phyloP scores from a whole-genome alignment of 2,329 filamentous ascomycete genomes.

The Sphaerostilbella broomeana region DNA sequence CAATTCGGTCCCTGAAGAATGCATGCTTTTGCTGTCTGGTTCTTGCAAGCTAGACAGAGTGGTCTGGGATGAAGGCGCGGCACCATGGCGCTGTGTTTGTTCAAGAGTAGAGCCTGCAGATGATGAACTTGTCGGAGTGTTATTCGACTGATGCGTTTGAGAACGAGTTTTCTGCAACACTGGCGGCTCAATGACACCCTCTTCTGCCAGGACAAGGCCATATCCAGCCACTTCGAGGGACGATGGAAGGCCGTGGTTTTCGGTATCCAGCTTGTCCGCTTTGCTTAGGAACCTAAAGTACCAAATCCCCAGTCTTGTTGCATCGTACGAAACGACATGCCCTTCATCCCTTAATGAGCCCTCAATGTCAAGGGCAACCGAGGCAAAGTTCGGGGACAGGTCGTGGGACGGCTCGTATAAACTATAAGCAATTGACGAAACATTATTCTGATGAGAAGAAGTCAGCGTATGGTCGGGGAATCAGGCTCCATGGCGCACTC shows the following conservation, averaged over 20 bases:
- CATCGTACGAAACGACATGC: slow-evolving; percentile 47
- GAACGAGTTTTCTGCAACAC: slow-evolving; percentile 40
- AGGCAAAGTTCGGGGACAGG: slow-evolving; percentile 37
- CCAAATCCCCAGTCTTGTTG: slow-evolving; percentile 45
- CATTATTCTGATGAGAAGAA: slow-evolving; percentile 41
- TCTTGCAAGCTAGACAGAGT: slow-evolving; percentile 16
- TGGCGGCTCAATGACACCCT: slow-evolving; percentile 45
- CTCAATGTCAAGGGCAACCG: slow-evolving; percentile 46
- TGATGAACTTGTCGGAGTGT: slow-evolving; percentile 41
- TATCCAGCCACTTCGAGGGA: slow-evolving; percentile 39
- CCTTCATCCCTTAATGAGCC: slow-evolving; percentile 44
- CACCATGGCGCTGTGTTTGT: slow-evolving; percentile 21
- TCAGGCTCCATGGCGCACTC: slow-evolving; percentile 21
- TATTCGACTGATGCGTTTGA: slow-evolving; percentile 32
- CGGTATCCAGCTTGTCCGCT: slow-evolving; percentile 27
- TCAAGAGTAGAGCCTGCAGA: slow-evolving; percentile 37
- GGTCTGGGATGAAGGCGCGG: slow-evolving; percentile 12
- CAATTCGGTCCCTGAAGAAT: slow-evolving; percentile 23
- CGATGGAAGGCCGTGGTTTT: slow-evolving; percentile 26
- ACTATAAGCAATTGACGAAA: slow-evolving; percentile 48
- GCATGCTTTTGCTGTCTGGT: slow-evolving; percentile 21
- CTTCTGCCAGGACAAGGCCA: slow-evolving; percentile 39
- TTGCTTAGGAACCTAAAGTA: slow-evolving; percentile 44
- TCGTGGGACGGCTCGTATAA: slow-evolving; percentile 46
- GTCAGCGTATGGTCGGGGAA: slow-evolving; percentile 18